Percentiles rank a stretch among this genome's conserved stretches.
Evolutionary conservation across 305 asterid species (phyloP).

Genomic region (Petunia hybrid): DNA sequence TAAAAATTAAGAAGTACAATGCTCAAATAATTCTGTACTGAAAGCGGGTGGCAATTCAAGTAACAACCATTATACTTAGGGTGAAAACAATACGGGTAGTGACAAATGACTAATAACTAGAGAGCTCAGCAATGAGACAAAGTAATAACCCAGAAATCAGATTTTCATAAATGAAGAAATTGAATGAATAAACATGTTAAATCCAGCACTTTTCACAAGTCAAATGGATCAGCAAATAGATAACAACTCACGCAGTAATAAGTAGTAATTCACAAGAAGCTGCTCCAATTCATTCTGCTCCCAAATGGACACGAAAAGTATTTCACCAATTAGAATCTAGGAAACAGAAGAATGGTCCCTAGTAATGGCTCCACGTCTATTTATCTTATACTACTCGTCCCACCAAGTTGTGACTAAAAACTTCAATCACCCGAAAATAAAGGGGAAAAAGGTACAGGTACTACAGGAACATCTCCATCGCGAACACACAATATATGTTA

Average conservation of each 20-base stretch:
- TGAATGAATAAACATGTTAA: conserved; percentile 18
- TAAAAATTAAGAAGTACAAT: neutral
- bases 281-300: conserved; percentile 28
- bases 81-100: neutral
- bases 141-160: neutral
- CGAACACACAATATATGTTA: neutral
- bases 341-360: conserved; percentile 9
- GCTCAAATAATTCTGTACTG: neutral
- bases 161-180: neutral
- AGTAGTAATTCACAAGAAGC: conserved; percentile 19
- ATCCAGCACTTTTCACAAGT: neutral
- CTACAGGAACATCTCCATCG: conserved; percentile 8
- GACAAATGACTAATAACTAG: neutral
- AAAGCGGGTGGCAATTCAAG: conserved; percentile 5
- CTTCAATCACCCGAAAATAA: neutral
- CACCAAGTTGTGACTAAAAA: neutral
- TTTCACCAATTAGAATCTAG: neutral
- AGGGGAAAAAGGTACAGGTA: neutral
- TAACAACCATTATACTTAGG: neutral
- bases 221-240: neutral
- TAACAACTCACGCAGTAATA: conserved; percentile 28
- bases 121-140: conserved; percentile 1
- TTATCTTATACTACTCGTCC: neutral
- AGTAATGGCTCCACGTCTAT: conserved; percentile 7
- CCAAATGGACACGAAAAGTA: conserved; percentile 2